Conservation (phyloP, 176 grass and related monocot genomes). For the Rhynchospora breviuscula region DNA sequence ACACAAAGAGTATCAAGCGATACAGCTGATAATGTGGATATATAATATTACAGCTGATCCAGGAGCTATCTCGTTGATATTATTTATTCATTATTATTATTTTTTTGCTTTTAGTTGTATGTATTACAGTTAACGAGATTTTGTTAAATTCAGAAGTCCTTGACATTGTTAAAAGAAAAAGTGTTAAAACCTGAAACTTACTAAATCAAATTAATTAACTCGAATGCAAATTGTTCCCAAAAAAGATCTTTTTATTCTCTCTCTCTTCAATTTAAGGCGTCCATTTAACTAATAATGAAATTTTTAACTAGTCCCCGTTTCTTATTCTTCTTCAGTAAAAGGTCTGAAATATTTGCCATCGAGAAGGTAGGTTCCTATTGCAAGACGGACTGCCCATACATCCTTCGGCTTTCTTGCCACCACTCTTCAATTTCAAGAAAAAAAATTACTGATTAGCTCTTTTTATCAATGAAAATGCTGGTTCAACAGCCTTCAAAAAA, state of each 20-base stretch:
- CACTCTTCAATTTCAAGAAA: slow-evolving; percentile 35
- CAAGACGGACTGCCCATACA: slow-evolving; percentile 82
- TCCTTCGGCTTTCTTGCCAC: slow-evolving; percentile 72
- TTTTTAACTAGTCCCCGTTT: neutral
- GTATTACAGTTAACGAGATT: neutral
- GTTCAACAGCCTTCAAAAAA: too few species aligned
- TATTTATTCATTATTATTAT: too few species aligned
- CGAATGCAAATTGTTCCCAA: neutral
- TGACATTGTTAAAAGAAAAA: neutral
- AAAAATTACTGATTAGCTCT: neutral
- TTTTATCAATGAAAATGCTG: too few species aligned
- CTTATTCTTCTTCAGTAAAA: slow-evolving; percentile 35
- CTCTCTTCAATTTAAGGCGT: neutral
- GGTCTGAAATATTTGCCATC: slow-evolving; percentile 70
- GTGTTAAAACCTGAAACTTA: neutral
- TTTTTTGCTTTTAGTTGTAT: too few species aligned
- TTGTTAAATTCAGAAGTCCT: neutral
- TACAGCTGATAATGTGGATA: too few species aligned
- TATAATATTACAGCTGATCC: too few species aligned
- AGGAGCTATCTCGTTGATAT: too few species aligned
- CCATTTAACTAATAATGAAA: neutral
- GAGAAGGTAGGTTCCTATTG: slow-evolving; percentile 57
- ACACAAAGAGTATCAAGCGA: too few species aligned
- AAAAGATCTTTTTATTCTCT: neutral
- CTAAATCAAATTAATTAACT: neutral